Percentiles rank a stretch among this genome's conserved stretches.
These are phyloP conservation scores for Colletotrichum magnum DNA, from an alignment of 2,329 filamentous ascomycete species.

Conservation along the genomic window DNA sequence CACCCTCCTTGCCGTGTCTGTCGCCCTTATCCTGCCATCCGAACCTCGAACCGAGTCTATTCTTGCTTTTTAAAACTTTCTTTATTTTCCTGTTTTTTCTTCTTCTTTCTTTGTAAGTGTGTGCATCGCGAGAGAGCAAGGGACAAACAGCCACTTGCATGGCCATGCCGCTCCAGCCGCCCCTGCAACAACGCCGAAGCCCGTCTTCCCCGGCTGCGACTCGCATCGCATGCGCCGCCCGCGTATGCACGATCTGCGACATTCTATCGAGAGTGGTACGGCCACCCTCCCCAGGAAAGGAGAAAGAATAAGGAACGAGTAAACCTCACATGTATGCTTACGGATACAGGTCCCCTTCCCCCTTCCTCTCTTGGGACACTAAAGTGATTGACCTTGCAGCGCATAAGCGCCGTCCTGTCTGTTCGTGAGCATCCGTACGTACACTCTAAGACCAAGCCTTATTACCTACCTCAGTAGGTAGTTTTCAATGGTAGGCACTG, in stretches of 20 bases:
- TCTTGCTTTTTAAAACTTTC: not conserved
- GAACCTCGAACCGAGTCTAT: not conserved
- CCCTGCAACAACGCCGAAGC: not conserved
- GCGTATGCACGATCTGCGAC: slow-evolving; percentile 22
- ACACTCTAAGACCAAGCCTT: no score
- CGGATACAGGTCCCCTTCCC: not conserved
- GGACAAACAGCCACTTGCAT: not conserved
- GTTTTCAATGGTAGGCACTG: no score
- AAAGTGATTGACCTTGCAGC: slow-evolving; percentile 19
- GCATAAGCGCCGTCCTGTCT: slow-evolving; percentile 10
- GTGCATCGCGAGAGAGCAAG: not conserved
- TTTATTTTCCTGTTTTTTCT: not conserved
- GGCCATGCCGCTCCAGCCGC: not conserved
- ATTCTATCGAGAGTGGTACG: not conserved
- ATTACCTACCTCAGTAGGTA: no score
- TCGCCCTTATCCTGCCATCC: not conserved
- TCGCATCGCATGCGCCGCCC: slow-evolving; percentile 5
- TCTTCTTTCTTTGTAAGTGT: not conserved
- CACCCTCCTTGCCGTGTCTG: not conserved
- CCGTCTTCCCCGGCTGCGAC: slow-evolving; percentile 20
- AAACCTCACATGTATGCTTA: no score
- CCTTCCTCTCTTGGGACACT: not conserved
- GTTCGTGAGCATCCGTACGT: not conserved
- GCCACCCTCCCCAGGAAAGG: no score
- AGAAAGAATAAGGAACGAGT: not conserved